Evolutionary conservation across 129 eudicot genomes (phyloP).

Genomic region (Pulicaria dysenterica): DNA sequence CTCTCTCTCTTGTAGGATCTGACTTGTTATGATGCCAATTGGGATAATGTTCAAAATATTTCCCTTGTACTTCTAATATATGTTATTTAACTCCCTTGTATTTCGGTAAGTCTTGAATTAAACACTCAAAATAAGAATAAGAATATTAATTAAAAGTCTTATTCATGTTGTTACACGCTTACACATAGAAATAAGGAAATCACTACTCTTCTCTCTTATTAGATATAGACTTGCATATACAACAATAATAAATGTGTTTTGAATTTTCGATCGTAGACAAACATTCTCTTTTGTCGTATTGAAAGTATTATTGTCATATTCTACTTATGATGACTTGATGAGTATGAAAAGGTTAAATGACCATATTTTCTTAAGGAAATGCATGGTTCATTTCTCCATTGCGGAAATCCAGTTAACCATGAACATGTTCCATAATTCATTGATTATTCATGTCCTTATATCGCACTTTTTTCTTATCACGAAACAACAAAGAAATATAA

Average conservation of each 20-base stretch:
- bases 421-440: too few species aligned
- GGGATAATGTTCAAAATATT: neutral
- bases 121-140: neutral
- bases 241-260: too few species aligned
- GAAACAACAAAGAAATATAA: too few species aligned
- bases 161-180: neutral
- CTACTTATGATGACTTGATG: neutral
- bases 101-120: neutral
- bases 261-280: neutral
- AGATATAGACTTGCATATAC: too few species aligned
- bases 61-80: slow-evolving; percentile 22
- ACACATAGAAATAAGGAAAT: too few species aligned
- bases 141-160: neutral
- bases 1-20: slow-evolving; percentile 23
- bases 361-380: neutral
- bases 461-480: too few species aligned
- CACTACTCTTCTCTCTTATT: too few species aligned
- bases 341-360: neutral
- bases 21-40: slow-evolving; percentile 16
- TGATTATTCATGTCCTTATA: neutral
- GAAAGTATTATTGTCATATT: neutral
- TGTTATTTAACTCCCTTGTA: neutral
- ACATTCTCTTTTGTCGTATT: slow-evolving; percentile 2
- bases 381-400: neutral
- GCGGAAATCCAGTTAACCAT: too few species aligned